Evolutionary conservation across 805 yeast genomes (phyloP), one percentile per base, ranked within the genome.

Genomic region (Suhomyces kilbournensis): DNA sequence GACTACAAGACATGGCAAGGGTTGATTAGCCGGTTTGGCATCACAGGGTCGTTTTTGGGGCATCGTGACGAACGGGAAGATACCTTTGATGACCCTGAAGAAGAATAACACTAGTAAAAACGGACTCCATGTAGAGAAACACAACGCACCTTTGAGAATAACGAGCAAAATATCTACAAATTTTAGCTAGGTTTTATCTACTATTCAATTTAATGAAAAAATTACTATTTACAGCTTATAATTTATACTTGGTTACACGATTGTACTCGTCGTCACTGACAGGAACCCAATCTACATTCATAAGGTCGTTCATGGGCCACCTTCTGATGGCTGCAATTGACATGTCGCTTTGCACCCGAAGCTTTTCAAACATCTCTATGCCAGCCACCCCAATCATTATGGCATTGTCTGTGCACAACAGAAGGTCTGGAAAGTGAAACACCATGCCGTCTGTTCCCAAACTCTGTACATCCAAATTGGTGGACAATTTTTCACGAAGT

Each of bases 381-480:
- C 97, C 99, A 0, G 98, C 96, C 84, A 96, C 90, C 1, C 97
- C 99, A 49, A 94, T 94, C 99, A 94, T 94, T 2, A 90, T 82
- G 0, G 97, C 96, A 67, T 94, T 94, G 63, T 94, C 99, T 0
- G 97, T 90, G 64, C 99, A 94, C 54, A 91, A 71, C 1, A 77
- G 69, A 2, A 84, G 72, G 19, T 81, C 83, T 0, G 97, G 97
- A 60, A 84, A 90, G 57, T 81, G 81, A 45, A 84, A 81, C 1
- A 64, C 59, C n/a, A 67, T 51, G 2, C 47, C 38, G 26, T 44
- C 52, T 42, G 49, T 34, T 58, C 44, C 50, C 20, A 54, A 48
- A 25, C 49, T 39, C 14, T 44, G 26, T 3, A 67, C 49, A 12
- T 28, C 12, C n/a, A 83, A 66, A 3, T 75, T 73, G 1, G 62